Conservation (phyloP, 805 yeast genomes). For the Cephaloascus albidus region DNA sequence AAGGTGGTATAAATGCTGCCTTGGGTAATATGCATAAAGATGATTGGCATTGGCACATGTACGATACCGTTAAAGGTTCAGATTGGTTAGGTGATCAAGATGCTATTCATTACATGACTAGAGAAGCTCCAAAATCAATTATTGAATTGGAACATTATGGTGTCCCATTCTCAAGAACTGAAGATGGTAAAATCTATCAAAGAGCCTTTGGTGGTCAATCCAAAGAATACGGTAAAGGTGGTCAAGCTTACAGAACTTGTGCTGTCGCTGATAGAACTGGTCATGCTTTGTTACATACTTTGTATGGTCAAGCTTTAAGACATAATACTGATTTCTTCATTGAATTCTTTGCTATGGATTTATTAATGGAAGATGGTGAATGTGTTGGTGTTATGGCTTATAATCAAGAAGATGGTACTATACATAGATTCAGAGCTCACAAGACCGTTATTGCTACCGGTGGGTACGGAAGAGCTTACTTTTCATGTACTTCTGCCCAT, state of each 20-base stretch:
- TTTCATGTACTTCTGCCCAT: constrained; percentile 98
- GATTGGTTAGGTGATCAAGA: constrained; percentile 99
- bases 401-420: constrained; percentile 97
- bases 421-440: constrained; percentile 96
- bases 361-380: constrained; percentile 89
- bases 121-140: constrained; percentile 93
- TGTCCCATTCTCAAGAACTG: constrained; percentile 96
- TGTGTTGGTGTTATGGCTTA: constrained; percentile 96
- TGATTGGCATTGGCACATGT: constrained; percentile 99
- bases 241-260: constrained; percentile 98
- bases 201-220: constrained; percentile 99
- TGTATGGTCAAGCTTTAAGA: constrained; percentile 92
- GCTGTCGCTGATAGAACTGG: constrained; percentile 99
- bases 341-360: constrained; percentile 92
- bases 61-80: constrained; percentile 97
- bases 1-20: constrained; percentile 99
- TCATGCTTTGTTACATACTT: constrained; percentile 90
- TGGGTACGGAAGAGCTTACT: constrained; percentile 97
- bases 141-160: constrained; percentile 97
- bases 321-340: constrained; percentile 97
- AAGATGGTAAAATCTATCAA: constrained; percentile 94
- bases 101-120: constrained; percentile 97
- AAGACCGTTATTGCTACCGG: constrained; percentile 97
- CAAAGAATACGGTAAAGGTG: constrained; percentile 93
- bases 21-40: constrained; percentile 97